These are phyloP conservation scores for Yamadazyma songkhlaensis DNA, from an alignment of 1,139 yeast genomes.

Conservation along the genomic window DNA sequence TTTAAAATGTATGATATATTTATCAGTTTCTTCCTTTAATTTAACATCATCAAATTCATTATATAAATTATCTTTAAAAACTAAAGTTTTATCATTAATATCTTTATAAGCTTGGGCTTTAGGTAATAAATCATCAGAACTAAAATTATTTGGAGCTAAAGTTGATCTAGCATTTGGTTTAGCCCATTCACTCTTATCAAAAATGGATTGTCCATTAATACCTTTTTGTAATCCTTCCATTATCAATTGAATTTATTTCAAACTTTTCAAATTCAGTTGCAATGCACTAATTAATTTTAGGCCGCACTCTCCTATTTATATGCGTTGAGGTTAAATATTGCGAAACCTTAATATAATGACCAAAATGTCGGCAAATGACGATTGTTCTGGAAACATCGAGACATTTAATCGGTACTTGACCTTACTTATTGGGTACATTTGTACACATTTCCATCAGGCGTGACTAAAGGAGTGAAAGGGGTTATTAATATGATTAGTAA, in stretches of 20 bases:
- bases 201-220: slow-evolving; percentile 15
- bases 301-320: slow-evolving; percentile 2
- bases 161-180: slow-evolving; percentile 15
- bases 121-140: slow-evolving; percentile 16
- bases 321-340: background rate
- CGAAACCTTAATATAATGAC: background rate
- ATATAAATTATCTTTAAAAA: slow-evolving; percentile 17
- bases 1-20: slow-evolving; percentile 20
- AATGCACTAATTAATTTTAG: background rate
- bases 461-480: too few species aligned
- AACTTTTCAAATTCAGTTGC: background rate
- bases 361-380: background rate
- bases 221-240: slow-evolving; percentile 12
- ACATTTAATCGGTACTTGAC: too few species aligned
- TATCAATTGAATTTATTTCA: background rate
- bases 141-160: slow-evolving; percentile 14
- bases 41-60: slow-evolving; percentile 21
- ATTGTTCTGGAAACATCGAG: too few species aligned
- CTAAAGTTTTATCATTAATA: slow-evolving; percentile 14
- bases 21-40: slow-evolving; percentile 22
- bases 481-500: too few species aligned
- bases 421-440: too few species aligned
- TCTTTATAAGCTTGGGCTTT: slow-evolving; percentile 16
- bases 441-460: too few species aligned
- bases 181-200: slow-evolving; percentile 14